Conservation (phyloP, 768 basidiomycete genomes). For the Clitopilus hobsonii region DNA sequence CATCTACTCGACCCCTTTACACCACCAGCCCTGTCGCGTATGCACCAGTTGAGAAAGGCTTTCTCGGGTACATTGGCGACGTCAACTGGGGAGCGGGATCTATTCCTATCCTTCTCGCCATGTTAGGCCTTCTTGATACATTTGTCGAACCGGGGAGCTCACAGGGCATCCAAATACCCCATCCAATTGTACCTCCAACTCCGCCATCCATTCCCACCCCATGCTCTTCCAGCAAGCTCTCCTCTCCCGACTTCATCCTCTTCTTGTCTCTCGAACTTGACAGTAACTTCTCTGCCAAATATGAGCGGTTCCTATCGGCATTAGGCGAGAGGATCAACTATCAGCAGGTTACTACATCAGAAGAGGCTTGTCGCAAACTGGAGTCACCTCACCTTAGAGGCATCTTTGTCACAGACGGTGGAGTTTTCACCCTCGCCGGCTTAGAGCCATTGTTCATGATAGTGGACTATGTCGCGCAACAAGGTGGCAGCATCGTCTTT, state of each 20-base stretch:
- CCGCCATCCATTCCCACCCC: background rate
- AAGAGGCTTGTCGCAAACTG: constrained; percentile 18
- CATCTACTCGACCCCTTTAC: too few species aligned
- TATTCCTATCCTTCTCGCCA: constrained; percentile 29
- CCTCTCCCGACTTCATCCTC: background rate
- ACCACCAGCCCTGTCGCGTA: too few species aligned
- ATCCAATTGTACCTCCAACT: background rate
- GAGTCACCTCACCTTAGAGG: constrained; percentile 20
- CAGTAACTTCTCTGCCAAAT: background rate
- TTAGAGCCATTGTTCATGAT: constrained; percentile 20
- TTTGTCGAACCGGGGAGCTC: background rate
- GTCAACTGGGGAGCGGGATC: constrained; percentile 33
- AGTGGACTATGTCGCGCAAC: constrained; percentile 29
- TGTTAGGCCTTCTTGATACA: constrained; percentile 29
- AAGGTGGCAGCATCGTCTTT: constrained; percentile 31
- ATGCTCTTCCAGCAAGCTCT: background rate
- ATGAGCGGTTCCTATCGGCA: background rate
- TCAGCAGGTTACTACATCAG: constrained; percentile 5
- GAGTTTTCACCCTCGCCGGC: too few species aligned
- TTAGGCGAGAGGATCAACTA: background rate
- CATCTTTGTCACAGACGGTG: constrained; percentile 34
- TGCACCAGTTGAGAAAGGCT: constrained; percentile 26
- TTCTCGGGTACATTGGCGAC: constrained; percentile 36
- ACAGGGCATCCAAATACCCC: background rate
- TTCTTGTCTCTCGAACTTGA: background rate